Base-by-base conservation (phyloP, 352 stramenopile species). In the Pythium aquatile region DNA sequence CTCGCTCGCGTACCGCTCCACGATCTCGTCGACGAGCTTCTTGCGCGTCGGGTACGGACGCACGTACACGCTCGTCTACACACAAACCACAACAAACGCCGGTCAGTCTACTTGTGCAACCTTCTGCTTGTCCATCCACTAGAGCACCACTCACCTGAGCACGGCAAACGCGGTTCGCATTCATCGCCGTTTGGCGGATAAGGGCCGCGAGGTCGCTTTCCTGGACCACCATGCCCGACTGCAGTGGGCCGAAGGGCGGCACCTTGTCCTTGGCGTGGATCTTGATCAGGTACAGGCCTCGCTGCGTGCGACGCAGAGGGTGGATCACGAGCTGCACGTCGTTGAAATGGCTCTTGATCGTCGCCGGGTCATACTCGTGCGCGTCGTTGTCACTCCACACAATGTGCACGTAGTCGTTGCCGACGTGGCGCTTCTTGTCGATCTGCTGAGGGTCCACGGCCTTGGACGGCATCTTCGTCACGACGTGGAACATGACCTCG, bases 331-430 rank as follows among this genome's bases (percentile, higher is more conserved):
- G 76, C 55, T 94, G 87, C 8, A 96, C 87, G 55, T 94, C 85
- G 54, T 96, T 96, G 61, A 96, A 96, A 60, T 96, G 87, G 30
- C 85, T 94, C 24, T 84, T 94, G 67, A 96, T 96, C 14, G 87
- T 96, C n/a, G 75, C 79, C 16, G 85, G 83, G 44, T 89, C 83
- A 56, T 96, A 96, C 42, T 77, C 81, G 55, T 87, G 80, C 5
- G 73, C 68, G 39, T 78, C 79, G 54, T 96, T 94, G 51, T 96
- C 87, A 47, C 77, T 94, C 87, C 87, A 96, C 14, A 96, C 80
- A 24, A 96, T 85, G 63, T 94, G 85, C 3, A 96, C 87, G 54
- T 88, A 94, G 69, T 94, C 87, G 51, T 96, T 96, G 30, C 87
- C 87, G 17, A 96, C 87, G 54, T 96, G 87, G 14, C 87, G 78